Evolutionary conservation across 2,329 filamentous ascomycete species (phyloP), one percentile per base, ranked within the genome.

Genomic region (Colletotrichum musae): DNA sequence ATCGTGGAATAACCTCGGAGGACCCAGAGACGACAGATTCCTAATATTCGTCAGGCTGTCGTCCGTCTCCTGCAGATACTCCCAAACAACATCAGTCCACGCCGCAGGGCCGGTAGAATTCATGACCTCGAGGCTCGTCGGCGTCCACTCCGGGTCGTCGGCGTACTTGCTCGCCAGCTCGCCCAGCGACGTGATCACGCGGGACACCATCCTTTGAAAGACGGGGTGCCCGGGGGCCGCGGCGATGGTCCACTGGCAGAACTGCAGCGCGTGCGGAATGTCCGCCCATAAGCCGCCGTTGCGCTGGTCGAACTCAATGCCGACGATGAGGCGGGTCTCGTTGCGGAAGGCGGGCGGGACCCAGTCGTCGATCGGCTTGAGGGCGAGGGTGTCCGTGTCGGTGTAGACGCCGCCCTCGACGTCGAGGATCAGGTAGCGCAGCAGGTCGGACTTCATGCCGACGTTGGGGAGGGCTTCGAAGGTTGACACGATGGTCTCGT

Each of bases 371-470:
- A 89, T 77, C 0, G 88, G 84, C 39, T 82, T 82, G 16, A 89
- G 77, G 6, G 86, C 85, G 73, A 88, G 84, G 15, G 89, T 88
- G 73, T 90, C 88, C 57, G 89, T 88, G 72, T 90, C 88, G 24
- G 87, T 82, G 76, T 89, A 91, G 5, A 85, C 74, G n/a, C 84
- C 81, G 15, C 80, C 80, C 50, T 80, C 75, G 3, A 61, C 65
- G 9, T 41, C 50, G 7, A 78, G 73, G 24, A 78, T 45, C 4
- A 77, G 73, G 59, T 77, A 77, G 4, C 76, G 75, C 1, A 77
- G 71, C 12, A 78, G 56, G 39, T 78, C 74, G 10, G 77, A 78
- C 57, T 76, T 77, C 61, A 78, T 73, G 21, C 76, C 78, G 6
- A 74, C 74, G 59, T 76, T 77, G 5, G 68, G 70, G 43, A 78